Base-by-base conservation (phyloP, 768 basidiomycete genomes). In the Mycena latifolia region DNA sequence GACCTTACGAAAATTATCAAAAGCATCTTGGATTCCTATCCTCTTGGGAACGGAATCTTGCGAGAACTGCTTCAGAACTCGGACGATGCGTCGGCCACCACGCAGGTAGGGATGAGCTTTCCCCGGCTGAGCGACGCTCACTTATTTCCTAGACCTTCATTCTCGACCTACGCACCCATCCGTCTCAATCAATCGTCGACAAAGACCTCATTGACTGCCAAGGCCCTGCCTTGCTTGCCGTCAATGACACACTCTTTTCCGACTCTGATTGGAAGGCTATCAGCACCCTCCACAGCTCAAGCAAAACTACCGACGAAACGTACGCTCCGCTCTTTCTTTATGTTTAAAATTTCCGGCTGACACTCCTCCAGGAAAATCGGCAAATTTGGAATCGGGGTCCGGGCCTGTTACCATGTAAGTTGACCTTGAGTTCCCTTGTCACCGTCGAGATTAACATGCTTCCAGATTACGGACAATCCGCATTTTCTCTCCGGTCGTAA, bases 361-460 rank as follows among this genome's bases (percentile, higher is more conserved):
- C 27, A 14, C 28, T 33, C 12, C 25, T 22, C 10, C 17, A 52
- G 51, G 4, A 53, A 50, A 50, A 50, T 29, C 15, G 77, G 77
- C 10, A 78, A 77, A 56, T 77, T 76, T 47, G 77, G 76, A 5
- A 63, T 77, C n/a, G 77, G 77, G 3, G 74, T 76, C 29, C 71
- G 77, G 2, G 71, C 77, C 1, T 72, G 72, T 47, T 78, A 77
- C 59, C 77, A 78, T 56, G 77, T 77, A 64, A 10, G 74, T 63
- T 37, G 20, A 8, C 37, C 5, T 39, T 5, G 15, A 39, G 7
- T 39, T 5, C 37, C 37, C 15, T 39, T 39, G 17, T 6, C 11
- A 14, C 33, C 33, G 33, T 14, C 15, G 37, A 39, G 4, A 43
- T 46, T 50, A 15, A 48, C 37, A 33, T 52, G 5, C 11, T 51